Evolutionary conservation across 129 eudicot species (phyloP), one percentile per base, ranked within the genome.

Genomic region (Calendula officinalis): DNA sequence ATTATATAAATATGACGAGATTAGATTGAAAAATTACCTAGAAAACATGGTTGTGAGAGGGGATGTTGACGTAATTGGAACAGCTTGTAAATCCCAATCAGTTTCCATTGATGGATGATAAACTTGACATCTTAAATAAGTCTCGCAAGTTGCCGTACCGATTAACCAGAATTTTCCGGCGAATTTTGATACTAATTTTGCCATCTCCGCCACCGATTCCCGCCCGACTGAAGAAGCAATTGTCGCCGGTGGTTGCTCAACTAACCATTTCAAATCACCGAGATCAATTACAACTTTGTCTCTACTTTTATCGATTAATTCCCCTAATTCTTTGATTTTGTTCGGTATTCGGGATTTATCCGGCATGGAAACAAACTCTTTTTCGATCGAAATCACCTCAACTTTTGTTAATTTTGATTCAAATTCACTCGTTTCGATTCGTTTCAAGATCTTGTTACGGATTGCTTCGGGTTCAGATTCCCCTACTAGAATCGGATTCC

Each of bases 1-100:
- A n/a, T n/a, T n/a, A n/a, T n/a, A 43, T 9, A 2, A 0, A 35
- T 36, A 2, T 32, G 39, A 52, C 35, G 1, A 27, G 58, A 38
- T 35, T 47, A 3, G 7, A 9, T 6, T 1, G 52, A 5, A 43
- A 75, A 71, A 2, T 6, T 81, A 94, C 99, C 99, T 88, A 0
- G 95, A 78, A 64, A 88, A 88, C 75, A 79, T 82, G 37, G 73
- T 84, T 3, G 86, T 78, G 6, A 70, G 75, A 60, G 90, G 86
- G 30, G 89, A 82, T 77, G 88, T 81, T 10, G 99, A 75, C 35
- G 96, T 78, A 67, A 94, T 82, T 4, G 99, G 91, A 33, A 94
- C 92, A 15, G 91, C 99, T 47, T 94, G 99, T 60, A 94, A 77
- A 83, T 86, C 95, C 99, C 99, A 94, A 52, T 83, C 92, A 72